Conservation (phyloP, 768 basidiomycete species). For the Lactarius indigo region DNA sequence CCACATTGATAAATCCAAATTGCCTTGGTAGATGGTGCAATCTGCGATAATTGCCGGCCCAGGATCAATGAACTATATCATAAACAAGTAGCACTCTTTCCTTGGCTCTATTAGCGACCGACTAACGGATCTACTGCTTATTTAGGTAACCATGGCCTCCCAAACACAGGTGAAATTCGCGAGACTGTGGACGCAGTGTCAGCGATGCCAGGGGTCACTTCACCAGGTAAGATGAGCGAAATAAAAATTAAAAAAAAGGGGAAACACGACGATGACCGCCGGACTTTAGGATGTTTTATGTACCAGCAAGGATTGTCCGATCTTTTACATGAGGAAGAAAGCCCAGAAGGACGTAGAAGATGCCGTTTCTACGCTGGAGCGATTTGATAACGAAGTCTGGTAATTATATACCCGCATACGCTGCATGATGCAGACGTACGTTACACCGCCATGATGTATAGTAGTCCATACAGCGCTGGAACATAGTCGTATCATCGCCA, state of each 20-base stretch:
- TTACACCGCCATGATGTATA: slow-evolving; percentile 18
- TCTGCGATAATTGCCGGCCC: slow-evolving; percentile 90
- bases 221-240: slow-evolving; percentile 61
- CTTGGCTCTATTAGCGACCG: neutral
- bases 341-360: slow-evolving; percentile 98
- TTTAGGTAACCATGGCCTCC: slow-evolving; percentile 54
- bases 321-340: slow-evolving; percentile 98
- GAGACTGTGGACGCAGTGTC: slow-evolving; percentile 97
- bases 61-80: slow-evolving; percentile 87
- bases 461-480: slow-evolving; percentile 22
- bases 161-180: slow-evolving; percentile 88
- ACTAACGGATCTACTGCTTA: neutral
- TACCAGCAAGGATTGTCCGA: slow-evolving; percentile 95
- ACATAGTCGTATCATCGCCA: neutral
- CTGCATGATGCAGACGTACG: neutral
- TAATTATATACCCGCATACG: slow-evolving; percentile 31
- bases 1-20: neutral
- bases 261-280: slow-evolving; percentile 23
- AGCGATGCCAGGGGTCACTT: slow-evolving; percentile 96
- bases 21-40: slow-evolving; percentile 66
- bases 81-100: slow-evolving; percentile 62
- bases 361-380: slow-evolving; percentile 67
- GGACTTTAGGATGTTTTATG: slow-evolving; percentile 83
- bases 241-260: neutral
- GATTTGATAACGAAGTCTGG: slow-evolving; percentile 80